Evolutionary conservation across 2,329 filamentous ascomycete genomes (phyloP).

Genomic region (Colletotrichum simmondsii): DNA sequence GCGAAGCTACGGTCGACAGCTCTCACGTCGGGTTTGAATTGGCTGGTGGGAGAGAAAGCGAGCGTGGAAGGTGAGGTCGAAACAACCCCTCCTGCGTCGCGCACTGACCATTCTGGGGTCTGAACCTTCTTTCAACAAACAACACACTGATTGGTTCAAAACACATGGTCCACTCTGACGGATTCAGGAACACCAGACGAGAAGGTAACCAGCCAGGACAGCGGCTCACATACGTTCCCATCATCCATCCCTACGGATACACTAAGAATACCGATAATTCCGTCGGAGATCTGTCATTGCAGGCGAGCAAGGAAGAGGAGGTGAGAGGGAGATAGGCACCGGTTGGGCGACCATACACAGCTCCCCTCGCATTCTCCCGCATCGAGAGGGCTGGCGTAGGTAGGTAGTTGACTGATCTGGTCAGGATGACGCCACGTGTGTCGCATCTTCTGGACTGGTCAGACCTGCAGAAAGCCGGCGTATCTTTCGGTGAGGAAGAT

Average conservation of each 20-base stretch:
- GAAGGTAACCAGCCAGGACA: neutral
- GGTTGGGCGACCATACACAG: neutral
- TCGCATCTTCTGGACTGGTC: constrained; percentile 2
- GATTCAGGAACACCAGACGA: constrained; percentile 19
- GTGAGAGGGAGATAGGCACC: neutral
- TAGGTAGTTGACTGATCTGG: neutral
- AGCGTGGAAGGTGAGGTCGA: constrained; percentile 23
- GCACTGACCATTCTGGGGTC: constrained; percentile 27
- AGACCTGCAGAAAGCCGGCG: constrained; percentile 14
- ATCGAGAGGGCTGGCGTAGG: neutral
- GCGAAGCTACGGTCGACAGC: neutral
- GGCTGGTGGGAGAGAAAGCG: constrained; percentile 16
- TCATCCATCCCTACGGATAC: no score
- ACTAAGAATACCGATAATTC: neutral
- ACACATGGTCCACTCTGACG: constrained; percentile 15
- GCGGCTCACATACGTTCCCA: neutral
- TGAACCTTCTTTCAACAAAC: neutral
- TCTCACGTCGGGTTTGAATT: neutral
- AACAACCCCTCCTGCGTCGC: constrained; percentile 25
- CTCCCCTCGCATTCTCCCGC: neutral
- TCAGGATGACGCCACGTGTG: constrained; percentile 31
- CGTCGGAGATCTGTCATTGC: constrained; percentile 1
- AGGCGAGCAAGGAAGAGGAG: neutral
- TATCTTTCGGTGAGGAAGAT: constrained; percentile 9
- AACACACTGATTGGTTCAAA: constrained; percentile 7